Evolutionary conservation across 2,329 filamentous ascomycete species (phyloP).

Genomic region (Diaporthe vaccinii): DNA sequence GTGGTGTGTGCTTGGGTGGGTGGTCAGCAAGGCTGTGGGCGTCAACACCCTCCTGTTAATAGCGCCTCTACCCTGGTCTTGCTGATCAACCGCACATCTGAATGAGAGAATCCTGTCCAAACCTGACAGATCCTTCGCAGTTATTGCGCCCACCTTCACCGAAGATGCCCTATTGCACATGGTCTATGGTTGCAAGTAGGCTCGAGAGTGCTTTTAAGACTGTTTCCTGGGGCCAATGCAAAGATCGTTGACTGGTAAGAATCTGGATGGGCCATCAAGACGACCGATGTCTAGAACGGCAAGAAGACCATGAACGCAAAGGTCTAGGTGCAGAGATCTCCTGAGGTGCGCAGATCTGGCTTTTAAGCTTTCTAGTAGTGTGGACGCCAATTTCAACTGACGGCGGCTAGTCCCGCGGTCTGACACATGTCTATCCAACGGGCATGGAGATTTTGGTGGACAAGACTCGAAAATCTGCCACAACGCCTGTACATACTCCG

Average conservation of each 20-base stretch:
- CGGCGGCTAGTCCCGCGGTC: slow-evolving; percentile 6
- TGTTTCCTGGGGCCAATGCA: no score
- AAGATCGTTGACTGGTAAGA: background rate
- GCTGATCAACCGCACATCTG: background rate
- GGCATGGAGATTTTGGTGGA: background rate
- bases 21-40: background rate
- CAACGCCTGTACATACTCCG: background rate
- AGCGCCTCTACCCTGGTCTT: background rate
- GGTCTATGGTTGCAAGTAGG: background rate
- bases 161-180: background rate
- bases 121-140: background rate
- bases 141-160: background rate
- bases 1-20: background rate
- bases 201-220: background rate
- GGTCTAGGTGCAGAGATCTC: background rate
- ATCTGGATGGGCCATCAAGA: background rate
- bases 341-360: background rate
- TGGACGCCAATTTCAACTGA: background rate
- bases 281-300: background rate
- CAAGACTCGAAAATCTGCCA: background rate
- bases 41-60: background rate
- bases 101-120: no score
- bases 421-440: background rate
- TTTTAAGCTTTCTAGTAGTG: slow-evolving; percentile 8
- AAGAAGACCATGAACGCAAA: background rate